Base-by-base conservation (phyloP, 2,329 filamentous ascomycete genomes). In the Alternaria sp. region DNA sequence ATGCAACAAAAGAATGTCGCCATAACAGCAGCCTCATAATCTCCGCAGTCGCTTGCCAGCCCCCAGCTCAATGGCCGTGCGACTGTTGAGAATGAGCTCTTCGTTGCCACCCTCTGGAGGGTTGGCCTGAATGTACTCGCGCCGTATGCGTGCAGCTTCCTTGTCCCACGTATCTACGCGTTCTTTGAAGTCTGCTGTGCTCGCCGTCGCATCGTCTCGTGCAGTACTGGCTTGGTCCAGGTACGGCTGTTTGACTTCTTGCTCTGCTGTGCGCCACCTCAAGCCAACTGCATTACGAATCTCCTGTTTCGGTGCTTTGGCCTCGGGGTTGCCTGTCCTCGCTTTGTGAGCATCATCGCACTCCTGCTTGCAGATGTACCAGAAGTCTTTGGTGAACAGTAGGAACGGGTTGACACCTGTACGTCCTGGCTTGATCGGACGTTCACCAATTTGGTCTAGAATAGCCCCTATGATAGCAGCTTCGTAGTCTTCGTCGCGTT, bases 401-500 rank as follows among this genome's bases (percentile, higher is more conserved):
- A 96, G 85, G 78, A 97, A 98, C 0, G 94, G 91, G 73, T 96
- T 98, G 4, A 90, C 88, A 0, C 90, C 88, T 0, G 89, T 85
- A 65, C 94, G 92, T 52, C 84, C 81, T 5, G 94, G 94, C 52
- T 88, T 89, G 57, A 85, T 81, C 0, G 93, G 91, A 4, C 91
- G 87, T 18, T 91, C 87, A n/a, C 94, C 94, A 46, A 97, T 87
- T 66, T 86, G 79, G 18, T 79, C 77, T 32, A 86, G 79, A 58
- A 89, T 85, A n/a, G 83, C 82, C 12, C 81, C 81, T 66, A 85
- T 83, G 67, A 89, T 84, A 6, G 82, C 83, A 43, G 84, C 81
- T 69, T 89, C 86, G 67, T 88, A 87, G 51, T 84, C 81, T 54
- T 80, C 76, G 41, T 78, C 71, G 14, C 68, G 69, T 32, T 70